A percentile compares a stretch with the other conserved stretches of the same genome.
Evolutionary conservation across 805 yeast genomes (phyloP).

Genomic region (Pichia occidentalis): DNA sequence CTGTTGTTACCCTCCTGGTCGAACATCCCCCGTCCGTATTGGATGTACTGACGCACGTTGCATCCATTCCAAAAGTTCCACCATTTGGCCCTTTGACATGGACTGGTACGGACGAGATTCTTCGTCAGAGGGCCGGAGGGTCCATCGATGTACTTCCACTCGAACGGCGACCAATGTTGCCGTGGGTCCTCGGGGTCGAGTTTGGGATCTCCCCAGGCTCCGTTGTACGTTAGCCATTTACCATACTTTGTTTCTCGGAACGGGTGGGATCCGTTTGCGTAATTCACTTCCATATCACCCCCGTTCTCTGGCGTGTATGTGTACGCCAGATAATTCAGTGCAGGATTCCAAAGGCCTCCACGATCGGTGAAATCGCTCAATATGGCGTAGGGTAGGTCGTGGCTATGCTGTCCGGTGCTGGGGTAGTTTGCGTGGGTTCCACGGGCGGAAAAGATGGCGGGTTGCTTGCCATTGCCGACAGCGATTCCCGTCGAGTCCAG

Average conservation of each 20-base stretch:
- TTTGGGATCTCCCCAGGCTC: conserved; percentile 88
- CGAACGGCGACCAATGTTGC: conserved; percentile 82
- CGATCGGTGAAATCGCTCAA: conserved; percentile 90
- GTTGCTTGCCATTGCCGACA: conserved; percentile 36
- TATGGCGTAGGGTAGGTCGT: conserved; percentile 89
- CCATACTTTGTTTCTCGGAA: conserved; percentile 52
- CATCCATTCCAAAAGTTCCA: conserved; percentile 87
- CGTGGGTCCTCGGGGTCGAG: conserved; percentile 63
- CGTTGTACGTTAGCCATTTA: conserved; percentile 73
- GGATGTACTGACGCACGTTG: conserved; percentile 63
- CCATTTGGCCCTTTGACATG: conserved; percentile 87
- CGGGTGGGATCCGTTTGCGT: conserved; percentile 40
- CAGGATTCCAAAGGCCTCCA: conserved; percentile 94
- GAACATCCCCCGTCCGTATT: conserved; percentile 74
- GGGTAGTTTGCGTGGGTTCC: conserved; percentile 98
- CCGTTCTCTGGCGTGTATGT: conserved; percentile 43
- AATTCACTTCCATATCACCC: conserved; percentile 41
- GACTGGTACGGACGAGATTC: conserved; percentile 57
- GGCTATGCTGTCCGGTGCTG: conserved; percentile 93
- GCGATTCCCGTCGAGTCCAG: conserved; percentile 8
- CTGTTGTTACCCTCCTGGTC: conserved; percentile 77
- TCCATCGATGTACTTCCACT: conserved; percentile 87
- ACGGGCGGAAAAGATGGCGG: conserved; percentile 81
- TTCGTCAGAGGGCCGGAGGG: conserved; percentile 87
- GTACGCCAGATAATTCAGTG: conserved; percentile 73